phyloP scores from a whole-genome alignment of 2,329 filamentous ascomycete genomes.

The Lachnellula subtilissima region DNA sequence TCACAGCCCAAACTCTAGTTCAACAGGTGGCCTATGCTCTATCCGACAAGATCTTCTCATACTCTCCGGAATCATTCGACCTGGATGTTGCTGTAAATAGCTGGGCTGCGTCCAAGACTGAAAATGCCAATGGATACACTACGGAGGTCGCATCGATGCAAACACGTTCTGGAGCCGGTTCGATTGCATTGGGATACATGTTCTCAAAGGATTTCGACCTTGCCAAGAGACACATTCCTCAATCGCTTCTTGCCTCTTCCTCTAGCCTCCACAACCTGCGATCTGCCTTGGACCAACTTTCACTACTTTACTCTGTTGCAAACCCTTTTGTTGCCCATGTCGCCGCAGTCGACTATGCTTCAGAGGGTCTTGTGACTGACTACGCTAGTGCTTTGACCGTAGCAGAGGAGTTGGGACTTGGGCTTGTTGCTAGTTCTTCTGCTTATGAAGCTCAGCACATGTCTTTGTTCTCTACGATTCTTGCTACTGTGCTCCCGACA shows the following conservation, averaged over 20 bases:
- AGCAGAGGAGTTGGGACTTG: slow-evolving; percentile 86
- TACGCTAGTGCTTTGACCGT: slow-evolving; percentile 76
- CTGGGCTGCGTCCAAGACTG: slow-evolving; percentile 66
- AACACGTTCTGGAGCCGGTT: slow-evolving; percentile 82
- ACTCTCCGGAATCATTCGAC: slow-evolving; percentile 90
- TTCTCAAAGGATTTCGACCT: slow-evolving; percentile 97
- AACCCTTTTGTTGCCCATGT: slow-evolving; percentile 92
- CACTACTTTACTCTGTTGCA: slow-evolving; percentile 83
- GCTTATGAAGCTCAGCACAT: slow-evolving; percentile 94
- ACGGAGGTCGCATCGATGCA: slow-evolving; percentile 77
- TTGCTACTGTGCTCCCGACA: slow-evolving; percentile 74
- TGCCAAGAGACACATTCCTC: slow-evolving; percentile 83
- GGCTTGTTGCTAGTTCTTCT: slow-evolving; percentile 77
- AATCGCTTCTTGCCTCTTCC: slow-evolving; percentile 83
- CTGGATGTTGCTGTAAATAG: slow-evolving; percentile 76
- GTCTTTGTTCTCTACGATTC: slow-evolving; percentile 78
- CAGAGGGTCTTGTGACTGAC: slow-evolving; percentile 71
- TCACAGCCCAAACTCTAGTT: slow-evolving; percentile 86
- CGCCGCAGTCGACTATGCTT: slow-evolving; percentile 80
- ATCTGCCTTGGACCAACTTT: slow-evolving; percentile 82
- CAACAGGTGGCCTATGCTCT: slow-evolving; percentile 94
- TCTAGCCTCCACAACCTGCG: slow-evolving; percentile 77
- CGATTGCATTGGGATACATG: slow-evolving; percentile 90
- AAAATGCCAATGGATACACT: slow-evolving; percentile 76
- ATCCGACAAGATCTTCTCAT: slow-evolving; percentile 96